Evolutionary conservation across 208 protist genomes (phyloP).

Genomic region (Trichomonas gallinae): DNA sequence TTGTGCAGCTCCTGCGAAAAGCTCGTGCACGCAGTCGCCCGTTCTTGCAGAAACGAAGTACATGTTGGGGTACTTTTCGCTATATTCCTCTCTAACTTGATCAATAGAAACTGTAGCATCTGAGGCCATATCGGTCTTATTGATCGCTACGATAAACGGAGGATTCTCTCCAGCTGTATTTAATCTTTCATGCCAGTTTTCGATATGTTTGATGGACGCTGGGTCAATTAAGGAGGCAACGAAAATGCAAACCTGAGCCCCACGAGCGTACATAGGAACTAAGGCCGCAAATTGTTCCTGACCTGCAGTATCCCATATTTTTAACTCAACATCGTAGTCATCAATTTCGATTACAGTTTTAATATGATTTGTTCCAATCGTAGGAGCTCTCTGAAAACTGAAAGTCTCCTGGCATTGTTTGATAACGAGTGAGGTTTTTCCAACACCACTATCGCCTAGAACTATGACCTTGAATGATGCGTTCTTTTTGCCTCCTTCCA

Average conservation of each 20-base stretch:
- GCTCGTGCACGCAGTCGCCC: background rate
- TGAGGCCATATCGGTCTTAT: background rate
- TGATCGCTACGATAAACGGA: background rate
- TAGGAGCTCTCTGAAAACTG: background rate
- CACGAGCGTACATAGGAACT: background rate
- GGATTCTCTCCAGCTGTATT: background rate
- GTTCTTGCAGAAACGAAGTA: constrained; percentile 10
- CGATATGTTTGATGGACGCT: background rate
- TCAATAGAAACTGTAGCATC: background rate
- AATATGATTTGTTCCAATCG: background rate
- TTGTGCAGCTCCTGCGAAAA: background rate
- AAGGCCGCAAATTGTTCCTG: constrained; percentile 6
- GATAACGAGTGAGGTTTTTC: background rate
- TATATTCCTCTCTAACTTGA: background rate
- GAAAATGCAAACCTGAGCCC: background rate
- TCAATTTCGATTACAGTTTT: background rate
- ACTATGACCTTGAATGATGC: background rate
- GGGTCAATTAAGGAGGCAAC: background rate
- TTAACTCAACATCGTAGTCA: background rate
- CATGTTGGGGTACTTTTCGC: background rate
- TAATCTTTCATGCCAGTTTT: background rate
- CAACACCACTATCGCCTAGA: background rate
- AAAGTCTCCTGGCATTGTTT: background rate
- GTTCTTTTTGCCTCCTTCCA: background rate
- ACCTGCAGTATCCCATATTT: constrained; percentile 13